These are phyloP conservation scores for Ambrosia hybrid DNA, from an alignment of 140 eudicot species.

Conservation along the genomic window DNA sequence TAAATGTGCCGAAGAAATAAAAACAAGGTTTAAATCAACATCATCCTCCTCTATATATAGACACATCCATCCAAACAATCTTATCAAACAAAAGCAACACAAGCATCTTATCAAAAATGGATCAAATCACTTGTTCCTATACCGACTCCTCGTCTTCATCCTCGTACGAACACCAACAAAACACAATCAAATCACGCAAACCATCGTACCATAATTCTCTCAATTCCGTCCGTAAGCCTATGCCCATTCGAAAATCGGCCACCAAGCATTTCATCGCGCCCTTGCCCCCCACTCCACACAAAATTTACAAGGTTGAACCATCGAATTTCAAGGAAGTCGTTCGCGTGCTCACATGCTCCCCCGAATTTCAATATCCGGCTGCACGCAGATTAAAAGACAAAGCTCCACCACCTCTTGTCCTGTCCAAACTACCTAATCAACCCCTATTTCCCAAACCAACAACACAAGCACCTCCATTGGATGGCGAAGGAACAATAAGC, in stretches of 20 bases:
- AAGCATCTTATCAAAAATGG: slow-evolving; percentile 8
- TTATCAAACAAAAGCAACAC: slow-evolving; percentile 5
- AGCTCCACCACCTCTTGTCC: slow-evolving; percentile 48
- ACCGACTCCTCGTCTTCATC: slow-evolving; percentile 20
- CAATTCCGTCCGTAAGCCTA: slow-evolving; percentile 39
- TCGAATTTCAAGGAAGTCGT: slow-evolving; percentile 54
- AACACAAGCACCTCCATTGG: not conserved
- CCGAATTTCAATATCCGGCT: slow-evolving; percentile 34
- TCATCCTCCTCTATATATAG: slow-evolving; percentile 2
- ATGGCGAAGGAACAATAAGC: slow-evolving; percentile 16
- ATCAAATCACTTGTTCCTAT: slow-evolving; percentile 15
- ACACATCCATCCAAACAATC: slow-evolving; percentile 5
- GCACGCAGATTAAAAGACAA: slow-evolving; percentile 38
- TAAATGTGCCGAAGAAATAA: not conserved
- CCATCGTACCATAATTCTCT: slow-evolving; percentile 36
- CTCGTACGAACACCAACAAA: slow-evolving; percentile 14
- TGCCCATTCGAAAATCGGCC: slow-evolving; percentile 10
- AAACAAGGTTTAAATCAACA: not conserved
- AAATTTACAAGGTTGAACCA: slow-evolving; percentile 48
- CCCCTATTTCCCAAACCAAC: not conserved
- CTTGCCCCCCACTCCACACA: slow-evolving; percentile 42
- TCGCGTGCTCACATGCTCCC: slow-evolving; percentile 50
- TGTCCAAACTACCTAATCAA: slow-evolving; percentile 13
- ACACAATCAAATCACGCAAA: not conserved
- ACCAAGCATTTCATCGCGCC: slow-evolving; percentile 55